Percentiles rank a stretch among this genome's conserved stretches.
Evolutionary conservation across 2,329 filamentous ascomycete species (phyloP).

Genomic region (Zasmidium cellare): DNA sequence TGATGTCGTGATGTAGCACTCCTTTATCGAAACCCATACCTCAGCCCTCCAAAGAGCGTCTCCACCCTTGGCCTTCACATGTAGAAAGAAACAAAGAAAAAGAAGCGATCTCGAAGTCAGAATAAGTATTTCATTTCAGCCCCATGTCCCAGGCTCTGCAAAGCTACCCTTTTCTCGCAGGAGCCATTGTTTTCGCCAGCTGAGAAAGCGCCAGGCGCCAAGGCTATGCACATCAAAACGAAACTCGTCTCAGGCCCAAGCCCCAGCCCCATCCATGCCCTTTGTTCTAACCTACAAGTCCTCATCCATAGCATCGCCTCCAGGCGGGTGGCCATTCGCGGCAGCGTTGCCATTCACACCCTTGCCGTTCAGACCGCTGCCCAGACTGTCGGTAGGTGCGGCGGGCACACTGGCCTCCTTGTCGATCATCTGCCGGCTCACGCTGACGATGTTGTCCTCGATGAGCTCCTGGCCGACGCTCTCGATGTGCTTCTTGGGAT

Average conservation of each 20-base stretch:
- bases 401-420: slow-evolving; percentile 93
- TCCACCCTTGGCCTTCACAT: too few relatives aligned
- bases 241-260: neutral
- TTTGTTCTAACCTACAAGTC: slow-evolving; percentile 23
- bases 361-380: slow-evolving; percentile 16
- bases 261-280: neutral
- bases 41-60: too few relatives aligned
- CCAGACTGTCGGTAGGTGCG: slow-evolving; percentile 54
- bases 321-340: slow-evolving; percentile 14
- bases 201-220: slow-evolving; percentile 13
- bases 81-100: too few relatives aligned
- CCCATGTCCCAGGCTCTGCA: neutral
- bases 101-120: too few relatives aligned
- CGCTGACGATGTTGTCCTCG: slow-evolving; percentile 98
- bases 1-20: too few relatives aligned
- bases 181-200: neutral
- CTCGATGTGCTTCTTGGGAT: slow-evolving; percentile 98
- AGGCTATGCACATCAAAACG: slow-evolving; percentile 15
- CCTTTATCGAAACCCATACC: too few relatives aligned
- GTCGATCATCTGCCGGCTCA: slow-evolving; percentile 99
- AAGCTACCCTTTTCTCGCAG: neutral
- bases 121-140: neutral
- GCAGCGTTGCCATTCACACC: slow-evolving; percentile 14
- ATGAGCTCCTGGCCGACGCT: slow-evolving; percentile 95
- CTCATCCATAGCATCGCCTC: slow-evolving; percentile 26